Percentiles rank a stretch among this genome's conserved stretches.
These are phyloP conservation scores for Coemansia sp. DNA, from an alignment of 192 early-diverging fungal species.

Conservation along the genomic window DNA sequence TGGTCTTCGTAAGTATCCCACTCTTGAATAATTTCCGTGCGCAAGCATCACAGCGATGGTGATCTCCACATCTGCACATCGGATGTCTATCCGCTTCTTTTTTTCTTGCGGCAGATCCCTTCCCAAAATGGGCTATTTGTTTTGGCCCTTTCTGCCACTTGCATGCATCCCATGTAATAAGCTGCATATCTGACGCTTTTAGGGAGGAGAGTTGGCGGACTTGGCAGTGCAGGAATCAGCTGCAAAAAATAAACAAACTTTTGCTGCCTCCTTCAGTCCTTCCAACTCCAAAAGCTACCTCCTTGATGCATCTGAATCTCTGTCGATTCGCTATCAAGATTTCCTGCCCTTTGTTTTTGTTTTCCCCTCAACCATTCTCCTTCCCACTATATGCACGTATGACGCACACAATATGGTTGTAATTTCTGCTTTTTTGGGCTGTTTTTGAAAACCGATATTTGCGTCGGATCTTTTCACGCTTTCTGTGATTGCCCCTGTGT, in stretches of 20 bases:
- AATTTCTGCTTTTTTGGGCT: neutral
- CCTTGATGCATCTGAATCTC: neutral
- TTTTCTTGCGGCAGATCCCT: neutral
- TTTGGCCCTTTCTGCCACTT: neutral
- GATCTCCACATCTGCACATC: neutral
- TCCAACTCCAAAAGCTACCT: no score
- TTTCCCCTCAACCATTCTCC: neutral
- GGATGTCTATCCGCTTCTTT: neutral
- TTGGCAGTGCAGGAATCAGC: neutral
- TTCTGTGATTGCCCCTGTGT: neutral
- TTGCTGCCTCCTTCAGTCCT: neutral
- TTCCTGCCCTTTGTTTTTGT: neutral
- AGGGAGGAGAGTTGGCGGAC: neutral
- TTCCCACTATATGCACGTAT: neutral
- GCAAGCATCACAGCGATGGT: neutral
- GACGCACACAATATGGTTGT: neutral
- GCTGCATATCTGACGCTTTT: neutral
- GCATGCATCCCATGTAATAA: neutral
- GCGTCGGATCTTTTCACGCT: neutral
- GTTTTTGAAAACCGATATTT: neutral
- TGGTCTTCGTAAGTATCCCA: slow-evolving; percentile 72
- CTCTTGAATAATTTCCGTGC: neutral
- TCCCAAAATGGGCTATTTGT: neutral
- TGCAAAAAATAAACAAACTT: neutral
- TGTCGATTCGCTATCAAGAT: slow-evolving; percentile 17